Conservation (phyloP, 495 filamentous ascomycete species). For the Clohesyomyces aquaticus region DNA sequence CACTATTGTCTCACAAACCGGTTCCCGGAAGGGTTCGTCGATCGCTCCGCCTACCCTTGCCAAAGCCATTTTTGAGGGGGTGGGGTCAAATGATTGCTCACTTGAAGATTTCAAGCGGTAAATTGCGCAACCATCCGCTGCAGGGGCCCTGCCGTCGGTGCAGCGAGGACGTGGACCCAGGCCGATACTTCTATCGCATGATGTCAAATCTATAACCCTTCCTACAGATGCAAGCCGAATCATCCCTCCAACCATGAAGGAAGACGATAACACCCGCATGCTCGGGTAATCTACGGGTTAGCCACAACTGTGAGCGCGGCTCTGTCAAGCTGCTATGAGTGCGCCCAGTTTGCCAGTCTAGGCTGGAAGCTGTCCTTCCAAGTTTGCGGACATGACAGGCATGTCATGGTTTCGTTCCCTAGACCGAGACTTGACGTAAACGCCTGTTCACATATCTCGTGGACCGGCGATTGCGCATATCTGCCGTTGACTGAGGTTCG, state of each 20-base stretch:
- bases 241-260: background rate
- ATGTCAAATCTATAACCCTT: background rate
- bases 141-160: no score
- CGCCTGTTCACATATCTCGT: background rate
- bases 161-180: background rate
- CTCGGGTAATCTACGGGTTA: no score
- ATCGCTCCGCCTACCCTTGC: background rate
- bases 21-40: background rate
- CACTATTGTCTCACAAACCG: background rate
- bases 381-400: no score
- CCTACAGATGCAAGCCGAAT: background rate
- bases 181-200: background rate
- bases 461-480: background rate
- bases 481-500: background rate
- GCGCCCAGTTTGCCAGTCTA: no score
- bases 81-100: no score
- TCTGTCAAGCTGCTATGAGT: no score
- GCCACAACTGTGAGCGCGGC: no score
- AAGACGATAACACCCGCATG: no score
- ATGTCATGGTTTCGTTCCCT: no score
- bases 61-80: background rate
- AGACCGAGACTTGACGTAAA: background rate
- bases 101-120: background rate
- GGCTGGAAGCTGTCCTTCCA: no score
- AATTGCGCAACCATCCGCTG: conserved; percentile 1